These are phyloP conservation scores for Ogataea glucozyma DNA, from an alignment of 805 yeast genomes.

Conservation along the genomic window DNA sequence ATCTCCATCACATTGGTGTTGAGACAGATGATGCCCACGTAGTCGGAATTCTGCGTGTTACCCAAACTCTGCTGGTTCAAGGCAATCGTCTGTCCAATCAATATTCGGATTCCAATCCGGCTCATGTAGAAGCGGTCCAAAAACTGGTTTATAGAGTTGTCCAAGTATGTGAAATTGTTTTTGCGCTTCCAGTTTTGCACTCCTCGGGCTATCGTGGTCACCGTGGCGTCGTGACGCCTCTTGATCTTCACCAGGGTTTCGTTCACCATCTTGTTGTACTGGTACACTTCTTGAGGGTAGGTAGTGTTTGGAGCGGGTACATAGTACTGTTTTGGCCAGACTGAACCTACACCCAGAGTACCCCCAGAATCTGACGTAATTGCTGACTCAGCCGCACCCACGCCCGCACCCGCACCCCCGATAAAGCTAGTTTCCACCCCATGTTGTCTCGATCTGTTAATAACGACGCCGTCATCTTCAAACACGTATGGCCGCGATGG, in stretches of 20 bases:
- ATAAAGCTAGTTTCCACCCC: slow-evolving; percentile 13
- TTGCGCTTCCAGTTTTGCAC: slow-evolving; percentile 84
- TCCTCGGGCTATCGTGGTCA: slow-evolving; percentile 88
- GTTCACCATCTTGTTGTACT: slow-evolving; percentile 67
- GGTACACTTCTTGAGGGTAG: slow-evolving; percentile 75
- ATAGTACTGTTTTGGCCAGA: slow-evolving; percentile 46
- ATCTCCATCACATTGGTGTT: slow-evolving; percentile 81
- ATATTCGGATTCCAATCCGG: slow-evolving; percentile 88
- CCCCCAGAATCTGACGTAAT: too few species aligned
- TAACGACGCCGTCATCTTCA: slow-evolving; percentile 52
- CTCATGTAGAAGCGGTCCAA: slow-evolving; percentile 87
- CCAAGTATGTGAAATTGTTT: slow-evolving; percentile 49
- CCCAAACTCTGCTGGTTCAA: slow-evolving; percentile 39
- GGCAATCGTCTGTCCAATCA: slow-evolving; percentile 92
- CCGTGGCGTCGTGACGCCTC: slow-evolving; percentile 88
- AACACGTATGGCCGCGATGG: slow-evolving; percentile 25
- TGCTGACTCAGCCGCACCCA: too few species aligned
- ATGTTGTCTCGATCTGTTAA: slow-evolving; percentile 24
- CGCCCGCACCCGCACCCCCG: slow-evolving; percentile 4
- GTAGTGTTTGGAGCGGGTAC: slow-evolving; percentile 53
- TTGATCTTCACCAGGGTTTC: slow-evolving; percentile 71
- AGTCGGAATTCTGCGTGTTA: slow-evolving; percentile 55
- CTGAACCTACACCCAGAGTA: too few species aligned
- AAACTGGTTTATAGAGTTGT: slow-evolving; percentile 74
- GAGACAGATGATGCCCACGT: slow-evolving; percentile 87